Base-by-base conservation (phyloP, 805 yeast genomes). In the Komagataella populi region DNA sequence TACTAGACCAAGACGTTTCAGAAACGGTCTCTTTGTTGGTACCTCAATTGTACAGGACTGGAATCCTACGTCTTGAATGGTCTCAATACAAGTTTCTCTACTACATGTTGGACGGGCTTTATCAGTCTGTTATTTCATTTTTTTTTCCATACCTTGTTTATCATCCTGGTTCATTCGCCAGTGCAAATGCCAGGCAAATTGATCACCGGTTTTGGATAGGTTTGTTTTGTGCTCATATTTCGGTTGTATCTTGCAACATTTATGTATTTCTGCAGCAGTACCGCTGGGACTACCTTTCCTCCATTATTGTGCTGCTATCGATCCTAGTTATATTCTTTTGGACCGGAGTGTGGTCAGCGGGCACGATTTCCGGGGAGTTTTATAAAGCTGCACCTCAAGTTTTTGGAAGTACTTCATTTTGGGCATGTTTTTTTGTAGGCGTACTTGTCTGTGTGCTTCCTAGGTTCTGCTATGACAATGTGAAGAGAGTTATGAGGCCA, bases 121-220 rank as follows among this genome's bases (percentile, higher is more conserved):
- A 80, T 60, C 91, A 85, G 66, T 80, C 88, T 2, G 81, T 77
- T 12, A 69, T 86, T 23, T 74, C 86, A 14, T 85, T 76, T 63
- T 84, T 73, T 66, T 82, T 83, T 65, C 80, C 87, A 5, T 86
- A 80, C 67, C 70, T 78, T 56, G 57, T 80, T 44, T 82, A 72
- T 61, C 67, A 66, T 57, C 63, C 62, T 10, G 82, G 78, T 51
- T 59, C 62, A 1, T 68, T 74, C 61, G 46, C 50, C 30, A 58
- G 60, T 47, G 57, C 56, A 24, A 61, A 63, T 44, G 95, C 91
- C 3, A 67, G 74, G 52, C 65, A 72, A 1, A 64, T 82, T 18
- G 83, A 83, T 60, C 87, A 82, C 57, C 69, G 90, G 47, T 84
- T 78, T 63, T 81, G 85, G 76, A 69, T 85, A 58, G 95, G 95